Base-by-base conservation (phyloP, 441 rosid genomes). In the Eutrema salsugineum region DNA sequence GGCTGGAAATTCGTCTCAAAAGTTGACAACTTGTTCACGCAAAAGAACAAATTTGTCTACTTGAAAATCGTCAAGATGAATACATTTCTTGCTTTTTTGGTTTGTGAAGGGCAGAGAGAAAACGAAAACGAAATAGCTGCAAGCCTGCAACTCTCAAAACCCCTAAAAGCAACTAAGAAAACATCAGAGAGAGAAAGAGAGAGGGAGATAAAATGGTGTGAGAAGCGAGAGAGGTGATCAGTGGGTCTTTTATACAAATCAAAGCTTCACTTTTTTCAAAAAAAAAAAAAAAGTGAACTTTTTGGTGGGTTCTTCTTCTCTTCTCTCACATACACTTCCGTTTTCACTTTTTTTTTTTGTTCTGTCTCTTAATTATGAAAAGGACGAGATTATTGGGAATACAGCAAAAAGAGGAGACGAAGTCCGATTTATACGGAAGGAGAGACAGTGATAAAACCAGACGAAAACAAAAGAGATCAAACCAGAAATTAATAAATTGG, bases 311-410 rank as follows among this genome's bases (percentile, higher is more conserved):
- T 76, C 66, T 39, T 78, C 43, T 14, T 24, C 6, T 19, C 58
- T 63, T 82, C 81, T 72, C 83, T 84, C 84, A 80, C 67, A 68
- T 48, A 40, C 71, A 56, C 67, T 66, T 30, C 77, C 68, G 76
- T 75, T 77, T 69, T 69, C 22, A 66, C 71, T 78, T 67, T 72
- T 60, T 35, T 5, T 42, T 42, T 24, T 61, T 44, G 61, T 46
- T 72, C 63, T 57, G 63, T 68, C 43, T 20, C 20, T n/a, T 35
- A 60, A 66, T 75, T 76, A 53, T 64, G 3, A 66, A 61, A 48
- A 38, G 43, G 43, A 19, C 32, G 14, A 64, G 46, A 30, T 62
- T 43, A 9, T 62, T 28, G 67, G 40, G 54, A 62, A 62, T 62
- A 61, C 67, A 44, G 51, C 1, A 39, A 61, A 28, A 61, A 61